These are phyloP conservation scores for Globisporangium rhizosaccharum DNA, from an alignment of 352 stramenopile species.

Conservation along the genomic window DNA sequence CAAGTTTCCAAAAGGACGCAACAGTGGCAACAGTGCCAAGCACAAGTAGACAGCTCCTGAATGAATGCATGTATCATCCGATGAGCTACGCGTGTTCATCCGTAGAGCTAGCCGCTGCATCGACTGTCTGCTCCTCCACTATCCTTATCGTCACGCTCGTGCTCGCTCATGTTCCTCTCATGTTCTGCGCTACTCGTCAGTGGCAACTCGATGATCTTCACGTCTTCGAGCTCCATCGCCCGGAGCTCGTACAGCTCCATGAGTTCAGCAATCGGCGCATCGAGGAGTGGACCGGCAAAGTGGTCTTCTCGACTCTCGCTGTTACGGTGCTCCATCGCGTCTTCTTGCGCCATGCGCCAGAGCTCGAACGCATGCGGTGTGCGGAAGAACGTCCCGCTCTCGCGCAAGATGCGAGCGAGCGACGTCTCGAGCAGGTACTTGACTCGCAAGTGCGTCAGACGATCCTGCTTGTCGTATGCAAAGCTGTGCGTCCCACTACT, in stretches of 20 bases:
- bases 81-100: no score
- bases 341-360: constrained; percentile 72
- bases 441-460: constrained; percentile 43
- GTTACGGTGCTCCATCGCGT: constrained; percentile 28
- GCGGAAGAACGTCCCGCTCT: constrained; percentile 47
- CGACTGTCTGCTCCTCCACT: no score
- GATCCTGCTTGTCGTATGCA: constrained; percentile 49
- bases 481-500: constrained; percentile 18
- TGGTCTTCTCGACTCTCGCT: constrained; percentile 24
- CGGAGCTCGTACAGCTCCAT: constrained; percentile 50
- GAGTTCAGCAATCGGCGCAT: constrained; percentile 42
- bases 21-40: constrained; percentile 17
- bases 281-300: constrained; percentile 39
- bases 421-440: constrained; percentile 63
- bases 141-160: neutral
- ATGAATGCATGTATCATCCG: no score
- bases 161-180: neutral
- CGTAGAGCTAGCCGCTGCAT: neutral
- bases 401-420: constrained; percentile 41
- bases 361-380: constrained; percentile 42
- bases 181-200: neutral
- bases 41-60: constrained; percentile 6
- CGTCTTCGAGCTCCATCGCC: constrained; percentile 45
- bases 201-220: constrained; percentile 17
- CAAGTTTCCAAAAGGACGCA: constrained; percentile 61